phyloP scores from a whole-genome alignment of 2,329 filamentous ascomycete species.

The Colletotrichum destructivum region DNA sequence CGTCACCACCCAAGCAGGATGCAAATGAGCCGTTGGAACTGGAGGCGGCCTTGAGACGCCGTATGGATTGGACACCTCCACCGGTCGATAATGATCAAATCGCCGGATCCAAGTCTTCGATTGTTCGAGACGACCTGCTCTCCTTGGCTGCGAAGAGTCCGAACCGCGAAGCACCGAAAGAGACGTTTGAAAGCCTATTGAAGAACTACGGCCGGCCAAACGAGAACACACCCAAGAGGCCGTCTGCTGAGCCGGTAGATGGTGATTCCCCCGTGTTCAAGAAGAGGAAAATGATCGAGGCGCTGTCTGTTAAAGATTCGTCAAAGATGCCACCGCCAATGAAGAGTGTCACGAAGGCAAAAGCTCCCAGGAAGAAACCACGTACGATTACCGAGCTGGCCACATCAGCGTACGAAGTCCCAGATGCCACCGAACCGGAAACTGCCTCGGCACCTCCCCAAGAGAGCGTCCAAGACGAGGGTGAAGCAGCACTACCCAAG shows the following conservation, averaged over 20 bases:
- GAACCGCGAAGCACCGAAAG: conserved; percentile 42
- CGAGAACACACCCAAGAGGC: conserved; percentile 36
- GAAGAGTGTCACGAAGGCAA: conserved; percentile 61
- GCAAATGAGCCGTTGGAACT: conserved; percentile 54
- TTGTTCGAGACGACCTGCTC: conserved; percentile 48
- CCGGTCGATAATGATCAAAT: conserved; percentile 54
- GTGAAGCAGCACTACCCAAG: conserved; percentile 51
- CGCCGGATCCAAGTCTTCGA: conserved; percentile 52
- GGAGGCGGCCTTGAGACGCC: conserved; percentile 68
- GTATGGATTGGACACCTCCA: conserved; percentile 79
- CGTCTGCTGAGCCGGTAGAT: conserved; percentile 42
- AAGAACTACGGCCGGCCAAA: conserved; percentile 58
- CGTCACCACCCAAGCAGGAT: conserved; percentile 6
- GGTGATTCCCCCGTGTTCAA: conserved; percentile 56
- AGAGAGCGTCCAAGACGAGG: conserved; percentile 46
- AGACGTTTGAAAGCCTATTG: conserved; percentile 61
- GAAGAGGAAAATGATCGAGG: conserved; percentile 71
- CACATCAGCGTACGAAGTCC: conserved; percentile 75
- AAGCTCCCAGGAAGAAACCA: conserved; percentile 76
- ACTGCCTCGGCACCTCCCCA: conserved; percentile 46
- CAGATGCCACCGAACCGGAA: conserved; percentile 53
- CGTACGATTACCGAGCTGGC: conserved; percentile 85
- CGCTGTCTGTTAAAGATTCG: conserved; percentile 57
- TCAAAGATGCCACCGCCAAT: conserved; percentile 44
- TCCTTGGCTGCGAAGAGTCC: conserved; percentile 46